These are phyloP conservation scores for Biscogniauxia mediterranea DNA, from an alignment of 2,329 filamentous ascomycete genomes.

Conservation along the genomic window DNA sequence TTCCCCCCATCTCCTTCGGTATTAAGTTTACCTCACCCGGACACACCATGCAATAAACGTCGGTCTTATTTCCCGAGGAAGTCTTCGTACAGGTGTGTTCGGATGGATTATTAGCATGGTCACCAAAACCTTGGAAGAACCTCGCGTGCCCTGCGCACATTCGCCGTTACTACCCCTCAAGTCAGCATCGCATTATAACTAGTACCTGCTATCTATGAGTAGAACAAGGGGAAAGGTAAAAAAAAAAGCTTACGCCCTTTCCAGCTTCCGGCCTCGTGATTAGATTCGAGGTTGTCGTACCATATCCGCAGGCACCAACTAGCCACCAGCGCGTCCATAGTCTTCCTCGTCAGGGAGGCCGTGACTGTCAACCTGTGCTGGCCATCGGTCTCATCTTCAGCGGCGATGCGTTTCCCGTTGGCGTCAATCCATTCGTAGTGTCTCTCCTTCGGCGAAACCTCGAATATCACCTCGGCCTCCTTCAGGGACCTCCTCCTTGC, in stretches of 20 bases:
- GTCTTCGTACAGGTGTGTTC: neutral
- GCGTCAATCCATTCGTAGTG: neutral
- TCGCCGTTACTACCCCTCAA: neutral
- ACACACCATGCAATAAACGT: neutral
- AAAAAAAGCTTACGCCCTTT: neutral
- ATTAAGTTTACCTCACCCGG: neutral
- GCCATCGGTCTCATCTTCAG: neutral
- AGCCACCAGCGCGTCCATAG: slow-evolving; percentile 1
- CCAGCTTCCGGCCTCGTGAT: neutral
- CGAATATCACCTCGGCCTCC: slow-evolving; percentile 21
- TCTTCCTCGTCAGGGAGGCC: neutral
- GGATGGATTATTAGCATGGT: neutral
- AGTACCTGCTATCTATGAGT: neutral
- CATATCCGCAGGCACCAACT: slow-evolving; percentile 2
- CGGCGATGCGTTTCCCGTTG: neutral
- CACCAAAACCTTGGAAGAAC: neutral
- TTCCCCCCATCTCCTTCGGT: neutral
- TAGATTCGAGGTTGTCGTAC: neutral
- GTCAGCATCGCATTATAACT: neutral
- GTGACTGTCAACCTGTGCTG: slow-evolving; percentile 1
- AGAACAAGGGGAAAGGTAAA: neutral
- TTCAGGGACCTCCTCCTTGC: slow-evolving; percentile 16
- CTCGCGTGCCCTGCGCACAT: neutral
- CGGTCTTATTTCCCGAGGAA: neutral
- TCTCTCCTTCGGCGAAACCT: slow-evolving; percentile 13